These are phyloP conservation scores for Wickerhamiella sergipiensis DNA, from an alignment of 805 yeast genomes.

Conservation along the genomic window DNA sequence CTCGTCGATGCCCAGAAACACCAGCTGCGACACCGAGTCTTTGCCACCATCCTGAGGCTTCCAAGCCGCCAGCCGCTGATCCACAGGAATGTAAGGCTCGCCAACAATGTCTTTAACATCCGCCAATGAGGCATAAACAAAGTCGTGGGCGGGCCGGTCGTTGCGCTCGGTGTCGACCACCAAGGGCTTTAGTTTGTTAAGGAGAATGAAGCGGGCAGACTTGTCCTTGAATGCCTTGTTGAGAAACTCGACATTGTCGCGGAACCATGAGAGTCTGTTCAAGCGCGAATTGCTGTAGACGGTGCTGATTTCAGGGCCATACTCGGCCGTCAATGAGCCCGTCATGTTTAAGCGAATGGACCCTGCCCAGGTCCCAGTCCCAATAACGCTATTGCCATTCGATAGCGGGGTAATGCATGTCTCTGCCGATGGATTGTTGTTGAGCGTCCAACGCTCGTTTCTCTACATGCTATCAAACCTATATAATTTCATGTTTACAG, in stretches of 20 bases:
- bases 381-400: not conserved
- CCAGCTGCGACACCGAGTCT: conserved; percentile 20
- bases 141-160: conserved; percentile 6
- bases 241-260: conserved; percentile 43
- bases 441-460: too few relatives aligned
- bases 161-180: conserved; percentile 6
- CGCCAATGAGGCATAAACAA: conserved; percentile 26
- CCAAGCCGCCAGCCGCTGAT: conserved; percentile 24
- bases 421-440: too few relatives aligned
- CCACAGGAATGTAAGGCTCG: conserved; percentile 22
- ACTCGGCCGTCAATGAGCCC: conserved; percentile 16
- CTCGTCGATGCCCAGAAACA: conserved; percentile 41
- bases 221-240: conserved; percentile 31
- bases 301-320: conserved; percentile 22
- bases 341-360: not conserved
- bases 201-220: conserved; percentile 37
- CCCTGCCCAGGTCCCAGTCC: not conserved
- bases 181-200: conserved; percentile 20
- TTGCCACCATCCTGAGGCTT: conserved; percentile 23
- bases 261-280: conserved; percentile 50
- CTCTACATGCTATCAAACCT: too few relatives aligned
- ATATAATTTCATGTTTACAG: too few relatives aligned
- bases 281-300: conserved; percentile 40
- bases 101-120: conserved; percentile 23
- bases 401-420: not conserved